Evolutionary conservation across 2,329 filamentous ascomycete genomes (phyloP), one percentile per base, ranked within the genome.

Genomic region (Chaetomium sp.): DNA sequence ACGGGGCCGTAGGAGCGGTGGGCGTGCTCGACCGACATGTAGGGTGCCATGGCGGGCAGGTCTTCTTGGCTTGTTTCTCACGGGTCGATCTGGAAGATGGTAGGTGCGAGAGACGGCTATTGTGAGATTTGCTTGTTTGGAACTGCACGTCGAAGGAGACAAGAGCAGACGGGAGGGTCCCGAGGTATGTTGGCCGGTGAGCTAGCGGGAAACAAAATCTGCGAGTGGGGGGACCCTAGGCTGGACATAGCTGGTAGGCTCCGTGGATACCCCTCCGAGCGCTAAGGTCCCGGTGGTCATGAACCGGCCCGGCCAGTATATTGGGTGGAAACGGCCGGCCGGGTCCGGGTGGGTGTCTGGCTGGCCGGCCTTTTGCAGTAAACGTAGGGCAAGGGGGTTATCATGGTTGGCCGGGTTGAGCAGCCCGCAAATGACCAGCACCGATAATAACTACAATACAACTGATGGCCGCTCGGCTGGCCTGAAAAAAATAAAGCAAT

Each of bases 21-120:
- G 25, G 65, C 65, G 23, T 57, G 63, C 55, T 62, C 67, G 55
- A 63, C 45, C 3, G 60, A 55, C 51, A 69, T 62, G 47, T 25
- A 61, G 3, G 64, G 56, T 33, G 65, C 51, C 65, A 67, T 67
- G 51, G 45, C 31, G 45, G 38, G 38, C 38, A 3, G 19, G 45
- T 29, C 27, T 29, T 42, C 38, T 23, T 47, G 45, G 45, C n/a
- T 47, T 10, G 29, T 13, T 47, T 47, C 23, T 45, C 9, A n/a
- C 31, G 51, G 19, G 29, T 13, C 16, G 8, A 31, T 3, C 27
- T 6, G 31, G 4, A 3, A 13, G 56, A 31, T 13, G 3, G 27
- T 27, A 10, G 9, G 25, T 23, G 23, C 25, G n/a, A 42, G 50
- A 23, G 35, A 45, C 16, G 45, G 12, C 19, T 33, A 49, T 19